Evolutionary conservation across 2,329 filamentous ascomycete species (phyloP).

Genomic region (Phialocephala subalpina): DNA sequence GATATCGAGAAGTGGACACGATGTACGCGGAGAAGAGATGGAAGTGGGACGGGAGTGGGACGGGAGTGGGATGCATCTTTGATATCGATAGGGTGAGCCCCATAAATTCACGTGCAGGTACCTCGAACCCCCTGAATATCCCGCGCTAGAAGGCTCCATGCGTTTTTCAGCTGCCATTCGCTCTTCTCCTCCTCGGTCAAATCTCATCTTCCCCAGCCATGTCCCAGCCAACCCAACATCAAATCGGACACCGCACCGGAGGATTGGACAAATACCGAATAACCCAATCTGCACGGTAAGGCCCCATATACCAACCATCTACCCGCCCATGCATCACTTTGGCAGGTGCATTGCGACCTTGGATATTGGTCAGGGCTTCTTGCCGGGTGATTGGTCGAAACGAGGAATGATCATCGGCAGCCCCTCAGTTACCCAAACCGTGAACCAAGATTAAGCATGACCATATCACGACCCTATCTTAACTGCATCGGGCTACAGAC

Average conservation of each 20-base stretch:
- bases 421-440: slow-evolving; percentile 23
- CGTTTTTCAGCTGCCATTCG: neutral
- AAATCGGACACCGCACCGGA: slow-evolving; percentile 11
- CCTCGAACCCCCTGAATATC: neutral
- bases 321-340: slow-evolving; percentile 17
- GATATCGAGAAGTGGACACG: slow-evolving; percentile 3
- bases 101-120: neutral
- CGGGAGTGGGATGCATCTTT: neutral
- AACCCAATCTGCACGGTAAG: neutral
- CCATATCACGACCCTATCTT: slow-evolving; percentile 14
- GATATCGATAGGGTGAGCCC: neutral
- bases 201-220: neutral
- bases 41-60: neutral
- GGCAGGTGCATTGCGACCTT: slow-evolving; percentile 21
- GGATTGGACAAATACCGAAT: slow-evolving; percentile 23
- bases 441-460: slow-evolving; percentile 5
- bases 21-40: neutral
- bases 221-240: neutral
- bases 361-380: slow-evolving; percentile 1
- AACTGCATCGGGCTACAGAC: slow-evolving; percentile 16
- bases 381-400: slow-evolving; percentile 26
- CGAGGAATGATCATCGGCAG: slow-evolving; percentile 27
- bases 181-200: neutral
- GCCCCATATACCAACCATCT: slow-evolving; percentile 5
- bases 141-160: neutral